Evolutionary conservation across 2,329 filamentous ascomycete species (phyloP).

Genomic region (Cladosporium oxysporum): DNA sequence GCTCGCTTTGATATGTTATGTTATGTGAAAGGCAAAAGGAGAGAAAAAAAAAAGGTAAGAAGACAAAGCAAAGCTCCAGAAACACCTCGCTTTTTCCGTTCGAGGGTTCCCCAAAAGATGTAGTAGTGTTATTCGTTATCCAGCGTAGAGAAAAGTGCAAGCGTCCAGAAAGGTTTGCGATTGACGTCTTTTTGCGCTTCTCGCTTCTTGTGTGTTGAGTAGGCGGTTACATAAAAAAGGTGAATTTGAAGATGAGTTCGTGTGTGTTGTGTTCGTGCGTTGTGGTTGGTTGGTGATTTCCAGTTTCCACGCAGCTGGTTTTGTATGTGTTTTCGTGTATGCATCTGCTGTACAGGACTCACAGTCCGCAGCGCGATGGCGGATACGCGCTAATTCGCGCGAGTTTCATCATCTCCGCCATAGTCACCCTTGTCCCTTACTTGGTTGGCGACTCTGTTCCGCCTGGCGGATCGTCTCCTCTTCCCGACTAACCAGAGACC

Average conservation of each 20-base stretch:
- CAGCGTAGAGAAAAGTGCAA: constrained; percentile 1
- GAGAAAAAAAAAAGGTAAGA: background rate
- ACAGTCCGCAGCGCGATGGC: background rate
- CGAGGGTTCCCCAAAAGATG: background rate
- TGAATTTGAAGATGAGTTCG: background rate
- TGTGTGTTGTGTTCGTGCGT: background rate
- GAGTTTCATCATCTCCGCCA: background rate
- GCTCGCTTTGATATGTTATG: background rate
- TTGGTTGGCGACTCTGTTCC: background rate
- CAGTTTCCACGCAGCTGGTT: background rate
- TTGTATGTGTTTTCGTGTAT: background rate
- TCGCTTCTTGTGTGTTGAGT: background rate
- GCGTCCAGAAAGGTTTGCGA: background rate
- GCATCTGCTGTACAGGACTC: background rate
- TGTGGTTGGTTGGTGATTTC: background rate
- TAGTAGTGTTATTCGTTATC: constrained; percentile 9
- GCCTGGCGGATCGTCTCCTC: background rate
- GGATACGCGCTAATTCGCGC: background rate
- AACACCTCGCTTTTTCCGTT: background rate
- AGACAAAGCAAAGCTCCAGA: background rate
- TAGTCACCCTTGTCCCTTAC: background rate
- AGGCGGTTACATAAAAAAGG: constrained; percentile 1
- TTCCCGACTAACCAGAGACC: background rate
- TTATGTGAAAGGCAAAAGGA: background rate
- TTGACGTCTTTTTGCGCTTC: background rate